Evolutionary conservation across 768 basidiomycete genomes (phyloP), one percentile per base, ranked within the genome.

Genomic region (Cystobasidium ongulense): DNA sequence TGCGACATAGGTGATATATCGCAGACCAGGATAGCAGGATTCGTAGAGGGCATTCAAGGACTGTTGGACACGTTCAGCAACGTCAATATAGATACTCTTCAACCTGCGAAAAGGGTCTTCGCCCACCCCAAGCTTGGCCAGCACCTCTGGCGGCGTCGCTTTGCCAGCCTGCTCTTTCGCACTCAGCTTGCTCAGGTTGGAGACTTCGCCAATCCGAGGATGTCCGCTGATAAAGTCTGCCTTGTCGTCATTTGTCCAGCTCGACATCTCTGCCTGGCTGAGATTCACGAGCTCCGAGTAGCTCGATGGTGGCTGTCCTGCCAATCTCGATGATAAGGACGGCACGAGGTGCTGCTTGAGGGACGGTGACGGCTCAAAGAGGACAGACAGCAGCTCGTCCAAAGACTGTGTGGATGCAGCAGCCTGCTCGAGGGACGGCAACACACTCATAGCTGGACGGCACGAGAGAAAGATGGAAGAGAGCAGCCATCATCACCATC

Each of bases 1-100:
- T 65, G 80, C 80, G 52, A 83, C 83, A 59, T 82, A 83, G 11
- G 82, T 83, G 73, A 83, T 79, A 78, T 80, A 83, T 11, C 80
- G 76, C 0, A 83, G 75, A 1, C 77, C 75, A 0, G 82, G 82
- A 75, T 78, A 83, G 11, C 78, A 61, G 5, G 72, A 72, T 72
- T 82, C 80, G 74, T 83, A 83, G 15, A 80, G 65, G 3, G 75
- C 74, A 74, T 83, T 83, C 61, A 83, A 79, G 39, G 64, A 74
- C 78, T 78, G 64, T 5, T n/a, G 38, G 18, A 7, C 27, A 59
- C 11, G 10, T 8, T n/a, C n/a, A n/a, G n/a, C n/a, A n/a, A 50
- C 46, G 46, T 11, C 46, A 50, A 3, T n/a, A 50, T 17, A 17
- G 46, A 11, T 50, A 17, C 46, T 11, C 39, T 41, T 29, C 13